Conservation (phyloP, 139 green algal genomes). For the Chlorella sp. region DNA sequence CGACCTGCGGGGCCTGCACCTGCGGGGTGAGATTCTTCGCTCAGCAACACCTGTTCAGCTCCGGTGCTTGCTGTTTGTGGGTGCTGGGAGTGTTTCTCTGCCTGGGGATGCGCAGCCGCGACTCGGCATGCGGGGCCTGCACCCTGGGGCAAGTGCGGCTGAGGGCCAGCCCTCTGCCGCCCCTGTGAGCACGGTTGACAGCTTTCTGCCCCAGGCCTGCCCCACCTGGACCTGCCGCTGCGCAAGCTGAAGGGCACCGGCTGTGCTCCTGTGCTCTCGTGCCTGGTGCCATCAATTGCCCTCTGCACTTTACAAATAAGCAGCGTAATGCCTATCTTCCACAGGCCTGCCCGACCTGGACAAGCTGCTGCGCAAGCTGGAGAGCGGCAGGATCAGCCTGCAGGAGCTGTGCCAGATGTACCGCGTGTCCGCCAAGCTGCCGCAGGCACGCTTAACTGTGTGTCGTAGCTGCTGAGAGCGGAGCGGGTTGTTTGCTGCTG, state of each 20-base stretch:
- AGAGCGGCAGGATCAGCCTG: constrained; percentile 70
- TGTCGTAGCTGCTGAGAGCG: too few relatives aligned
- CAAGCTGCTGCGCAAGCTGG: constrained; percentile 87
- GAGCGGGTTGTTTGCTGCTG: too few relatives aligned
- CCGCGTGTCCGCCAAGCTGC: constrained; percentile 79
- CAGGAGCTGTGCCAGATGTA: constrained; percentile 96
- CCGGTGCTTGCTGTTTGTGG: constrained; percentile 61
- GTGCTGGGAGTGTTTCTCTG: neutral
- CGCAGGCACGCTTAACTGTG: constrained; percentile 36
- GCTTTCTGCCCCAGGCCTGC: constrained; percentile 63
- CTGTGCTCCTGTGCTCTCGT: too few relatives aligned
- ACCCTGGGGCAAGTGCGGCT: too few relatives aligned
- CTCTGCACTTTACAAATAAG: too few relatives aligned
- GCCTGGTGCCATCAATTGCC: too few relatives aligned
- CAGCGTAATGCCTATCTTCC: neutral
- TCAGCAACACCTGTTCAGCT: too few relatives aligned
- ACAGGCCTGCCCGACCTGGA: constrained; percentile 95
- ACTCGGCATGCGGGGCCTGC: too few relatives aligned
- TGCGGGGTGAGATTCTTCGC: constrained; percentile 75
- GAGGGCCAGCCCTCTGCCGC: too few relatives aligned
- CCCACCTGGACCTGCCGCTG: constrained; percentile 90
- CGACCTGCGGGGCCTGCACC: constrained; percentile 73
- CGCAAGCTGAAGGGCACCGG: constrained; percentile 84
- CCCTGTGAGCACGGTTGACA: too few relatives aligned
- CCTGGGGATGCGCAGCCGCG: neutral